A percentile compares a stretch with the other conserved stretches of the same genome.
Conservation (phyloP, 2,329 filamentous ascomycete species). For the Coniochaeta sp. region DNA sequence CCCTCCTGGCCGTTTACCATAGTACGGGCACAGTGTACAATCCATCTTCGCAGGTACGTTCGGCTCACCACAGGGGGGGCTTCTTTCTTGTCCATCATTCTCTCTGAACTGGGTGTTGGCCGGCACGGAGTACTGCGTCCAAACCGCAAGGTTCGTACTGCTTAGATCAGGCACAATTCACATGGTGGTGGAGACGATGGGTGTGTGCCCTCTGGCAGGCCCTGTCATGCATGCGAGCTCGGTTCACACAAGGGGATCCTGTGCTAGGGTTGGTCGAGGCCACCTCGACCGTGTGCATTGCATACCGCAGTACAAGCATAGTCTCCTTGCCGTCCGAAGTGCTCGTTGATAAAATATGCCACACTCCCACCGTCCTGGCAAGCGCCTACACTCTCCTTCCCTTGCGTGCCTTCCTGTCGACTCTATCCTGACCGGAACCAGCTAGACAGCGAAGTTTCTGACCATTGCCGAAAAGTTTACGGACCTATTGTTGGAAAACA, state of each 20-base stretch:
- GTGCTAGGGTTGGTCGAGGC: background rate
- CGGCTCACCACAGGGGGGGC: background rate
- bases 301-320: background rate
- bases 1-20: background rate
- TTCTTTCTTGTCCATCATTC: background rate
- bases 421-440: background rate
- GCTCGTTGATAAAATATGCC: background rate
- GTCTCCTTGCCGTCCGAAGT: background rate
- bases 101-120: background rate
- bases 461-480: background rate
- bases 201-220: background rate
- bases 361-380: background rate
- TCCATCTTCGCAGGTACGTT: background rate
- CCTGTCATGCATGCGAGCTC: slow-evolving; percentile 1
- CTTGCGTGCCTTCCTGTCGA: background rate
- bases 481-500: too few relatives aligned
- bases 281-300: background rate
- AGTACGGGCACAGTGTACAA: background rate
- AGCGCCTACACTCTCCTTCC: background rate
- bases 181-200: background rate
- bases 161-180: background rate
- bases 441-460: background rate
- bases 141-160: background rate
- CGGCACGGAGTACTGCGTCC: background rate
- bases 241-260: slow-evolving; percentile 1